Base-by-base conservation (phyloP, 257 asterid species). In the Solanum pennellii region DNA sequence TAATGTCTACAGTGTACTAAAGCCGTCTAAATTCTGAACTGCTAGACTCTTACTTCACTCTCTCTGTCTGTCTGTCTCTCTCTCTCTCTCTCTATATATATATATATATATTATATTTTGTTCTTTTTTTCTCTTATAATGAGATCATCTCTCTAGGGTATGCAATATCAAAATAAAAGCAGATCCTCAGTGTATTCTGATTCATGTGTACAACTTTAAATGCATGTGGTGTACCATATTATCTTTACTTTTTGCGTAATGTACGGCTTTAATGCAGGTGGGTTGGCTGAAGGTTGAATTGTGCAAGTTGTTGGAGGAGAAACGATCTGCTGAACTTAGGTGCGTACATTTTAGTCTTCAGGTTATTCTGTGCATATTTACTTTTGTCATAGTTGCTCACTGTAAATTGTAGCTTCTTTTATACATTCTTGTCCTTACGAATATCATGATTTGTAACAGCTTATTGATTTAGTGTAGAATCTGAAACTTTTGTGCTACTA, bases 291-390 rank as follows among this genome's bases (percentile, higher is more conserved):
- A 93, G 93, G 97, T 94, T 87, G 97, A 95, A 92, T 88, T 94
- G 90, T 94, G 96, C 94, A 97, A 94, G 89, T 92, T 95, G 94
- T 91, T 95, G 23, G 98, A 97, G 93, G 98, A 93, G 90, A 97
- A 95, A 90, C 94, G 93, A 89, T 95, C 98, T 69, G 94, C 97
- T 52, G 98, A 94, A 91, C 98, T 97, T 89, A 95, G 98, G 99
- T 95, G 77, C 66, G 14, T 45, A 45, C 39, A 27, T 18, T 66
- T 69, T 60, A 16, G 9, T 74, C 56, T 27, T 37, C 56, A 79
- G 44, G 35, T 29, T 86, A 5, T 80, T 41, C 83, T 76, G 12
- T 45, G 84, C 42, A 9, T 79, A 45, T 45, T 45, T 35, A 15
- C 41, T 45, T 79, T 79, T 27, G 65, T 79, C 41, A 27, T 79